A percentile compares a stretch with the other conserved stretches of the same genome.
Conservation (phyloP, 179 eudicot species). For the Vitellaria paradoxa region DNA sequence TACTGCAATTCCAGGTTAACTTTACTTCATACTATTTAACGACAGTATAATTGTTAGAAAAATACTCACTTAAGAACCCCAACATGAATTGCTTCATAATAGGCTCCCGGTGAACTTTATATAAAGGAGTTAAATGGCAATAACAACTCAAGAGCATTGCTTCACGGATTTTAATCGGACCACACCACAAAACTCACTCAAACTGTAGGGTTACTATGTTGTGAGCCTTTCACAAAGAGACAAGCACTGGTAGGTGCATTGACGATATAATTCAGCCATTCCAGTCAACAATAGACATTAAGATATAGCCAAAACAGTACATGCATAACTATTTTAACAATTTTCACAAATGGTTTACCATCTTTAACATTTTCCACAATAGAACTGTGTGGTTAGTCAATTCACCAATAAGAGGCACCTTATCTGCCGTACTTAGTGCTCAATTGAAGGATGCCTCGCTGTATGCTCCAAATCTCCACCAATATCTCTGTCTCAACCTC, state of each 20-base stretch:
- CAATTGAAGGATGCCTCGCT: no score
- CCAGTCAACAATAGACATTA: neutral
- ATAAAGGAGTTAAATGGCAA: neutral
- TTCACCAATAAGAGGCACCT: no score
- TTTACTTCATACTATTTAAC: neutral
- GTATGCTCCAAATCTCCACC: no score
- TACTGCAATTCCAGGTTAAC: neutral
- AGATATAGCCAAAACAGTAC: neutral
- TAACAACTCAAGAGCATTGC: neutral
- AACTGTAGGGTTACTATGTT: neutral
- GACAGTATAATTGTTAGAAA: neutral
- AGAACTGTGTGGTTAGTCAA: neutral
- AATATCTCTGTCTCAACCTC: no score
- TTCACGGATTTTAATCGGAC: neutral
- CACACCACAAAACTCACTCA: slow-evolving; percentile 1
- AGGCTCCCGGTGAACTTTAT: neutral
- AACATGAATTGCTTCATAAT: neutral
- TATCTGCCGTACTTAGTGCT: no score
- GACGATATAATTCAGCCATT: neutral
- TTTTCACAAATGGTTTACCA: neutral
- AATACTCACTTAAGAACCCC: neutral
- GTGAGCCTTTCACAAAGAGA: neutral
- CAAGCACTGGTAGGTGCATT: neutral
- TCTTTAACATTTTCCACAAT: neutral
- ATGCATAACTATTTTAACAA: neutral